phyloP scores from a whole-genome alignment of 805 yeast species.

The Vanderwaltozyma polyspora region DNA sequence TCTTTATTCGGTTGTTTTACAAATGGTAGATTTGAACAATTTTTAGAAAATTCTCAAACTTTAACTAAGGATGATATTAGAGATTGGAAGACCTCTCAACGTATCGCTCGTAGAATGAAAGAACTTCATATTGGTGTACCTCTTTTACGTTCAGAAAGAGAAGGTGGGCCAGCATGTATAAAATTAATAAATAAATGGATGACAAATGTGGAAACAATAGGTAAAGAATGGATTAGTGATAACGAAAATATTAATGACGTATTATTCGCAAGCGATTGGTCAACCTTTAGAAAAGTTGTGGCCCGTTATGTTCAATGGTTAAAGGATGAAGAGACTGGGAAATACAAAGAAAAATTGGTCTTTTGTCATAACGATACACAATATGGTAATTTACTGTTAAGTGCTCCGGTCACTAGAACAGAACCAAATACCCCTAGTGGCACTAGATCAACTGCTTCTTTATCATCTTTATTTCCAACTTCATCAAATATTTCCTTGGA shows the following conservation, averaged over 20 bases:
- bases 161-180: slow-evolving; percentile 61
- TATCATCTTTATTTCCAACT: slow-evolving; percentile 22
- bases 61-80: slow-evolving; percentile 64
- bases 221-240: slow-evolving; percentile 28
- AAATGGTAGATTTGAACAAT: slow-evolving; percentile 93
- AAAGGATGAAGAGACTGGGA: slow-evolving; percentile 17
- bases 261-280: slow-evolving; percentile 34
- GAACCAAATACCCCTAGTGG: slow-evolving; percentile 6
- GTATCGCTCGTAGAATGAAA: slow-evolving; percentile 93
- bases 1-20: slow-evolving; percentile 75
- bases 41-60: slow-evolving; percentile 70
- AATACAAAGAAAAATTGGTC: slow-evolving; percentile 32
- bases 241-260: slow-evolving; percentile 26
- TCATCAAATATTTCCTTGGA: slow-evolving; percentile 20
- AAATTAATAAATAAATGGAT: slow-evolving; percentile 62
- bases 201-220: slow-evolving; percentile 29
- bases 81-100: slow-evolving; percentile 61
- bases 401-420: slow-evolving; percentile 37
- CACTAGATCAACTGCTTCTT: slow-evolving; percentile 10
- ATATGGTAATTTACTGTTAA: slow-evolving; percentile 78
- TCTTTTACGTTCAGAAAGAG: slow-evolving; percentile 44
- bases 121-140: slow-evolving; percentile 78
- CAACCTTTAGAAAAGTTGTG: slow-evolving; percentile 38
- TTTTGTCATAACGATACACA: slow-evolving; percentile 97
- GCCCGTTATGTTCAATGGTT: slow-evolving; percentile 54